Evolutionary conservation across 2,329 filamentous ascomycete species (phyloP).

Genomic region (Botrytis sinoallii): DNA sequence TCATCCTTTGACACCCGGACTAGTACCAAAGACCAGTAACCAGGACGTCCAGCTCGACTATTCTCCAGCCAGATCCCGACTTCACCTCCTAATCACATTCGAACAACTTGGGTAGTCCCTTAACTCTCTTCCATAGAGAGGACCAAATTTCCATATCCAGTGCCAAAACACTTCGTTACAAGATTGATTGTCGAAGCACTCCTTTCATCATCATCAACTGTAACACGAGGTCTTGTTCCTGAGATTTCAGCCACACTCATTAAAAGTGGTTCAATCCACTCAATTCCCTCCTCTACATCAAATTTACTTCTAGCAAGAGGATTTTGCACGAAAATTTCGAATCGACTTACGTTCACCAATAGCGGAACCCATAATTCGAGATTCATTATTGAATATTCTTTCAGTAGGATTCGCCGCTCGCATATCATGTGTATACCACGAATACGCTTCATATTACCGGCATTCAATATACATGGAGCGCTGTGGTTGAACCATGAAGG

Average conservation of each 20-base stretch:
- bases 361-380: background rate
- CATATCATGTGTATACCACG: background rate
- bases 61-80: background rate
- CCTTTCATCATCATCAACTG: background rate
- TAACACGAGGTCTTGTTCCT: background rate
- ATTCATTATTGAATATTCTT: background rate
- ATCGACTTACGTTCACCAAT: background rate
- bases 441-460: background rate
- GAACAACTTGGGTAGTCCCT: background rate
- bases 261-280: background rate
- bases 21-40: background rate
- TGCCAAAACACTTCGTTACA: background rate
- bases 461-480: background rate
- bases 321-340: background rate
- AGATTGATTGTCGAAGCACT: background rate
- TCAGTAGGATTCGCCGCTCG: background rate
- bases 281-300: background rate
- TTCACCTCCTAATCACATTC: background rate
- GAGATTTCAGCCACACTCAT: background rate
- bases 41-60: background rate
- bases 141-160: background rate
- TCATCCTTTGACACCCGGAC: background rate
- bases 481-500: background rate
- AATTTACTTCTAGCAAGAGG: background rate
- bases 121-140: background rate